A percentile compares a stretch with the other conserved stretches of the same genome.
Conservation (phyloP, 2,329 filamentous ascomycete genomes). For the Pyricularia grisea region DNA sequence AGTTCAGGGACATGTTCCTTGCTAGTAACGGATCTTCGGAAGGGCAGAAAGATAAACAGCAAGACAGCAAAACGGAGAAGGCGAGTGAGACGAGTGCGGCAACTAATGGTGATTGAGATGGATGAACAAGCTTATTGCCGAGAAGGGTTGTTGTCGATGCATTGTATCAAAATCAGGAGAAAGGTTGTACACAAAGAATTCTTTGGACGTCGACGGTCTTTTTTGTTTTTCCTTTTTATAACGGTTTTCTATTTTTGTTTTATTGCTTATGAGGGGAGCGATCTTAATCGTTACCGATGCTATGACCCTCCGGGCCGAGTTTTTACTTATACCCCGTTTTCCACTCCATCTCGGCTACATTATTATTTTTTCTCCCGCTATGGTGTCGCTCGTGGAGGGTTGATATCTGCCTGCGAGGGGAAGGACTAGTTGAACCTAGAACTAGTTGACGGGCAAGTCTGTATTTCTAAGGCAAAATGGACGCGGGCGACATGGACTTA, state of each 20-base stretch:
- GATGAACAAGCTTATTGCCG: slow-evolving; percentile 5
- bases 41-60: background rate
- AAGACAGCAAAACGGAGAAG: slow-evolving; percentile 2
- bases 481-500: background rate
- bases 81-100: background rate
- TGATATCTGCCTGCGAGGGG: background rate
- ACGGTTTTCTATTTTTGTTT: background rate
- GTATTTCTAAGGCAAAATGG: background rate
- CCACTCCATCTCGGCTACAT: background rate
- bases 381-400: background rate
- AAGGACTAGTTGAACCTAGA: background rate
- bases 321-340: slow-evolving; percentile 6
- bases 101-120: background rate
- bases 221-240: background rate
- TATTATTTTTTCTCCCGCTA: background rate
- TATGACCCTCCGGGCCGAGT: background rate
- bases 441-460: background rate
- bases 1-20: slow-evolving; percentile 21
- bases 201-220: background rate
- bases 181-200: background rate
- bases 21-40: slow-evolving; percentile 5
- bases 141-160: background rate
- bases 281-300: slow-evolving; percentile 1
- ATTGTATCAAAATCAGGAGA: background rate
- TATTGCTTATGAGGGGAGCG: background rate